phyloP scores from a whole-genome alignment of 2,329 filamentous ascomycete genomes.

The Trichoderma sp. region DNA sequence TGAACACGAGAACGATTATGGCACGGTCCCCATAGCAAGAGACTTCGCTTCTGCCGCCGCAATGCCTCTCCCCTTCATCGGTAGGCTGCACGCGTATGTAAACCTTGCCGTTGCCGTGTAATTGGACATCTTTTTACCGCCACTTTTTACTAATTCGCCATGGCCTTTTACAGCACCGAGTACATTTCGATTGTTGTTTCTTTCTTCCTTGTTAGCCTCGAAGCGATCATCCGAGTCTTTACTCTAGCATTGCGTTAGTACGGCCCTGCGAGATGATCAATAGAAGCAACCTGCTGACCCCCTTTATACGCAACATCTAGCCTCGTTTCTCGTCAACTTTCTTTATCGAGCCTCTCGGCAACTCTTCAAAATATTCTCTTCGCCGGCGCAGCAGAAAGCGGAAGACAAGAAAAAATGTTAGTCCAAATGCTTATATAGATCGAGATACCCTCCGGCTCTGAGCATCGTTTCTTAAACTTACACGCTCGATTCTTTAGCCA shows the following conservation, averaged over 20 bases:
- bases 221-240: slow-evolving; percentile 80
- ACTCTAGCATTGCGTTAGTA: slow-evolving; percentile 83
- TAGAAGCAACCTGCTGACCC: slow-evolving; percentile 33
- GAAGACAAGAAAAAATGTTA: slow-evolving; percentile 68
- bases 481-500: slow-evolving; percentile 48
- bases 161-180: slow-evolving; percentile 63
- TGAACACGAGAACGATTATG: slow-evolving; percentile 3
- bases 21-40: slow-evolving; percentile 7
- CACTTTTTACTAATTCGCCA: slow-evolving; percentile 12
- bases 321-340: slow-evolving; percentile 77
- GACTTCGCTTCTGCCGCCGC: slow-evolving; percentile 29
- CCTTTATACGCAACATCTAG: slow-evolving; percentile 47
- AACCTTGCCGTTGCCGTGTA: neutral
- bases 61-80: slow-evolving; percentile 59
- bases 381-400: slow-evolving; percentile 68
- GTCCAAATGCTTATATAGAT: slow-evolving; percentile 29
- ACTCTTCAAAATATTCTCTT: slow-evolving; percentile 78
- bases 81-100: slow-evolving; percentile 56
- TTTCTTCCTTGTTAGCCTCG: slow-evolving; percentile 79
- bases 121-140: slow-evolving; percentile 2
- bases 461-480: slow-evolving; percentile 34
- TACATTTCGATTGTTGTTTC: slow-evolving; percentile 87
- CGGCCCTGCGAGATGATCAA: slow-evolving; percentile 8
- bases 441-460: neutral
- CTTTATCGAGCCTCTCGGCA: slow-evolving; percentile 82